Percentiles rank a stretch among this genome's conserved stretches.
These are phyloP conservation scores for Lathyrus oleraceus DNA, from an alignment of 306 rosid species.

Conservation along the genomic window DNA sequence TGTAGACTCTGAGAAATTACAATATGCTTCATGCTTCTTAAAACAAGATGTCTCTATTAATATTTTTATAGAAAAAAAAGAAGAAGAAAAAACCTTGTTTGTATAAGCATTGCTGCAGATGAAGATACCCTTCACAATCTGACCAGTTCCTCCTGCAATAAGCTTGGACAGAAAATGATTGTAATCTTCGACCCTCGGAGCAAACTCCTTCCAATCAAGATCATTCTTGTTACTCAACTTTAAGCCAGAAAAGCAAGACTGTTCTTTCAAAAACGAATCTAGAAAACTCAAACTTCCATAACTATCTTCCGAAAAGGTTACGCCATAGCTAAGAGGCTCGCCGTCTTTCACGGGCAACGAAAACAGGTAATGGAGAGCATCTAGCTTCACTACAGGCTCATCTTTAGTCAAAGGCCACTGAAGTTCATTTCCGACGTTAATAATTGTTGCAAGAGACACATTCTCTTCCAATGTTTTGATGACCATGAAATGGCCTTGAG, in stretches of 20 bases:
- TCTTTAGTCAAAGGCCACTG: slow-evolving; percentile 98
- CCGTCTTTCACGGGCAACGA: slow-evolving; percentile 76
- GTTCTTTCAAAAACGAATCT: slow-evolving; percentile 69
- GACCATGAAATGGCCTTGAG: slow-evolving; percentile 67
- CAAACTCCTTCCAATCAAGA: slow-evolving; percentile 92
- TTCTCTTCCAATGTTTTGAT: slow-evolving; percentile 56
- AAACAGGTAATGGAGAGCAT: slow-evolving; percentile 67
- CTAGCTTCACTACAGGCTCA: slow-evolving; percentile 88
- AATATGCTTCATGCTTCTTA: background rate
- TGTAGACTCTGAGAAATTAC: background rate
- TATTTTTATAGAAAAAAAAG: background rate
- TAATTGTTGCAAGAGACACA: slow-evolving; percentile 69
- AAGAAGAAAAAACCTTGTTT: slow-evolving; percentile 86
- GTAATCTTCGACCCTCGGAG: slow-evolving; percentile 82
- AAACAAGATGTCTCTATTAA: slow-evolving; percentile 9
- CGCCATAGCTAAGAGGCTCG: slow-evolving; percentile 90
- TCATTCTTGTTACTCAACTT: slow-evolving; percentile 39
- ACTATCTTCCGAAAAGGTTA: slow-evolving; percentile 56
- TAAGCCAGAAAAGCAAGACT: slow-evolving; percentile 70
- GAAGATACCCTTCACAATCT: slow-evolving; percentile 89
- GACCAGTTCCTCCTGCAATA: slow-evolving; percentile 91
- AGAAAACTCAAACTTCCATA: slow-evolving; percentile 49
- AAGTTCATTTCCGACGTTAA: slow-evolving; percentile 68
- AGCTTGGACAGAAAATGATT: slow-evolving; percentile 76
- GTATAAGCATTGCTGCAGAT: slow-evolving; percentile 87